These are phyloP conservation scores for Dissophora globulifera DNA, from an alignment of 192 early-diverging fungal genomes.

Conservation along the genomic window DNA sequence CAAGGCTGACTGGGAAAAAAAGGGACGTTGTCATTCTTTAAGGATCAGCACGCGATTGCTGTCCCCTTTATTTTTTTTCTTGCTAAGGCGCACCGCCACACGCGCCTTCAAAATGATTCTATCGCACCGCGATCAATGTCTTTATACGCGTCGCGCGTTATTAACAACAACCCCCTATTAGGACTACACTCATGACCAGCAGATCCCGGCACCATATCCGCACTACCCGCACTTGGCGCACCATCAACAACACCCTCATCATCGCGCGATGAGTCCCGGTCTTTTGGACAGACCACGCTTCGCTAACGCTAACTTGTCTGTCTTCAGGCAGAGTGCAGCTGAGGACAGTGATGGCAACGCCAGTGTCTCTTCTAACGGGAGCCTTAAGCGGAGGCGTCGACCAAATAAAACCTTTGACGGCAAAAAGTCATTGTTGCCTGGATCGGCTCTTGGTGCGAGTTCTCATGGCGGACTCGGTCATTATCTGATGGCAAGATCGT, in stretches of 20 bases:
- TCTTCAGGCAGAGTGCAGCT: constrained; percentile 44
- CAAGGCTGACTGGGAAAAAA: too few species aligned
- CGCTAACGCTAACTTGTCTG: constrained; percentile 36
- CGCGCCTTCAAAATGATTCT: too few species aligned
- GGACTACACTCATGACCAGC: constrained; percentile 20
- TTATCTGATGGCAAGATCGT: constrained; percentile 22
- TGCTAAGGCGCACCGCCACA: too few species aligned
- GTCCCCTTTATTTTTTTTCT: too few species aligned
- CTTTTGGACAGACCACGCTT: constrained; percentile 41
- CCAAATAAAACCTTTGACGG: constrained; percentile 32
- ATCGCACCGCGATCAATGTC: too few species aligned
- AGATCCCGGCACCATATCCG: neutral
- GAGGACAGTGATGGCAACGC: constrained; percentile 52
- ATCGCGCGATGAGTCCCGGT: constrained; percentile 39
- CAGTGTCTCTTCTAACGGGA: constrained; percentile 48
- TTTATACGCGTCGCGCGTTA: too few species aligned
- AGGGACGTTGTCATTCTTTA: too few species aligned
- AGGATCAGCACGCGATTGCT: too few species aligned
- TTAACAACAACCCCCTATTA: too few species aligned
- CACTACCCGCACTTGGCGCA: neutral
- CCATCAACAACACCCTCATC: neutral
- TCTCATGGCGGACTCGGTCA: constrained; percentile 16
- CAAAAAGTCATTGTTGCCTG: constrained; percentile 25
- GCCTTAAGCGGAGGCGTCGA: constrained; percentile 43
- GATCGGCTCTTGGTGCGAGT: constrained; percentile 29